Percentiles rank a stretch among this genome's conserved stretches.
These are phyloP conservation scores for Chlorophyllum brunneum DNA, from an alignment of 768 basidiomycete species.

Conservation along the genomic window DNA sequence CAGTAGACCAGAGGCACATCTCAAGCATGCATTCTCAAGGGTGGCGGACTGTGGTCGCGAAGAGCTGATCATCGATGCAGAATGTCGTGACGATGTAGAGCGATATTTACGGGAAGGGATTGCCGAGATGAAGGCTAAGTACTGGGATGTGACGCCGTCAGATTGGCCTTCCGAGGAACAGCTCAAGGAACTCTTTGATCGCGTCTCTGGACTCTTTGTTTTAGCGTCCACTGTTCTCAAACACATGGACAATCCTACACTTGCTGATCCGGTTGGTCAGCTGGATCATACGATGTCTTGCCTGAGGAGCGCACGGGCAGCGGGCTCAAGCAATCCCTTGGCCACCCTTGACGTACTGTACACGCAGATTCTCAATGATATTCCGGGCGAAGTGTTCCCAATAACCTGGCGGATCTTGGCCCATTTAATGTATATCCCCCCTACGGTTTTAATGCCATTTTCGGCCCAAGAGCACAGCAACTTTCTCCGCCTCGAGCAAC, in stretches of 20 bases:
- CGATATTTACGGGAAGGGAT: neutral
- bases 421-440: neutral
- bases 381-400: neutral
- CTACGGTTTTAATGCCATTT: neutral
- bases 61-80: neutral
- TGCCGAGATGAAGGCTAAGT: neutral
- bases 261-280: neutral
- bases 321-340: neutral
- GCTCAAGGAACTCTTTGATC: neutral
- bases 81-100: neutral
- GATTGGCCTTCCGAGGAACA: neutral
- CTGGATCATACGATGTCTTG: neutral
- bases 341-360: conserved; percentile 2
- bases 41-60: neutral
- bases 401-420: neutral
- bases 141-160: neutral
- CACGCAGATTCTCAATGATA: neutral
- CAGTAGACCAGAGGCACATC: neutral
- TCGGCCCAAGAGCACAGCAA: neutral
- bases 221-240: conserved; percentile 2
- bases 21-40: neutral
- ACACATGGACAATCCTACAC: neutral
- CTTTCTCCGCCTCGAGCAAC: neutral
- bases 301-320: neutral
- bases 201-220: neutral